Conservation (phyloP, 2,329 filamentous ascomycete species). For the Scedosporium minutisporum region DNA sequence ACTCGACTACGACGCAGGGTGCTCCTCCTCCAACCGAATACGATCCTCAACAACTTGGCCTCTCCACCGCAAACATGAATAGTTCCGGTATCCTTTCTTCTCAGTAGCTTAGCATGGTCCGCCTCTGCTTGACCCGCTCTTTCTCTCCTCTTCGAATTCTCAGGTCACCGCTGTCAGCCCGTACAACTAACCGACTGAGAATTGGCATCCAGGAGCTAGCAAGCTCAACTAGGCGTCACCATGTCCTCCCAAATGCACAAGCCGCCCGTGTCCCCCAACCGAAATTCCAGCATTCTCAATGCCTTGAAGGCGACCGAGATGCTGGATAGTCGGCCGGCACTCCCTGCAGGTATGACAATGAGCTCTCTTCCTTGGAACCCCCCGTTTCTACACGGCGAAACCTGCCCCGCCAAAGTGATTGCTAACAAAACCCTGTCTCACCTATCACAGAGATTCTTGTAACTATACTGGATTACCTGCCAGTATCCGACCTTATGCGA, state of each 20-base stretch:
- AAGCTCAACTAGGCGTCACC: neutral
- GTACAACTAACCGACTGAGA: neutral
- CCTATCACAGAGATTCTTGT: conserved; percentile 65
- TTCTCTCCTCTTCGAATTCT: neutral
- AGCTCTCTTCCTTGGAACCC: neutral
- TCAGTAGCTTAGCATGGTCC: neutral
- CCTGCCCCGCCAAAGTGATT: neutral
- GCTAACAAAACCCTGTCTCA: conserved; percentile 11
- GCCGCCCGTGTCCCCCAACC: conserved; percentile 30
- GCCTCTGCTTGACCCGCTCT: neutral
- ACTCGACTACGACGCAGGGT: neutral
- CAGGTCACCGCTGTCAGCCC: neutral
- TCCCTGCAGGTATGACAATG: conserved; percentile 63
- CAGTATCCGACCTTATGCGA: conserved; percentile 72
- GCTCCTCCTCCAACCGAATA: neutral
- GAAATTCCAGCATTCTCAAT: conserved; percentile 51
- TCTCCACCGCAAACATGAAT: neutral
- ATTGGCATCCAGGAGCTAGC: neutral
- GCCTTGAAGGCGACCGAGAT: conserved; percentile 75
- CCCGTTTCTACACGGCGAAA: neutral
- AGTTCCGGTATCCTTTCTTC: neutral
- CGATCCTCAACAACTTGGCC: neutral
- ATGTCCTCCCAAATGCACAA: conserved; percentile 26
- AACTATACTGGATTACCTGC: conserved; percentile 80
- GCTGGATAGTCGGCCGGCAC: conserved; percentile 63